Evolutionary conservation across 2,329 filamentous ascomycete genomes (phyloP), one percentile per base, ranked within the genome.

Genomic region (Cercospora sojina): DNA sequence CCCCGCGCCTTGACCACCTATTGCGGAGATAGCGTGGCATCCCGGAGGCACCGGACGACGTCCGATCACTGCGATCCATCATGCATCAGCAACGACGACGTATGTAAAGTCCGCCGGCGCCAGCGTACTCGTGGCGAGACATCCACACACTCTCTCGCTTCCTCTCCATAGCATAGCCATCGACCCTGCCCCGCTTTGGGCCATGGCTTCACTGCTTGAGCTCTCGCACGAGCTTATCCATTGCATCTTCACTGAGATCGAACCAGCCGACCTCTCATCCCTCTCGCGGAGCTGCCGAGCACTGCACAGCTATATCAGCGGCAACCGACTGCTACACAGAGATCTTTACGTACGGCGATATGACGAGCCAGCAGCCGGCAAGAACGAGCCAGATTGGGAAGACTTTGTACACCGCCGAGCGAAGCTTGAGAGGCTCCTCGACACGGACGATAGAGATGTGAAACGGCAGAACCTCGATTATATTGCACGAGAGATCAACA

Each of bases 201-300:
- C 62, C 16, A 81, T 80, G 73, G 74, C 78, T 9, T 77, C 73
- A 13, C 72, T 80, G n/a, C 73, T 80, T 31, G 74, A 76, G 67
- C 83, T 90, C 23, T 87, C 88, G 8, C 81, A 84, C 6, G 89
- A 91, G 80, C 82, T 91, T 49, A 75, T 91, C 27, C 86, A 89
- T 72, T 80, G 84, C 72, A 86, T 91, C 69, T 80, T 91, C 68
- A 77, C 76, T 65, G 82, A 83, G 70, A 81, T 90, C 41, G 78
- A 84, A 29, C 86, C 87, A 1, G 75, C 77, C 47, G 88, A 91
- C 68, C 78, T 91, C 8, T 80, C 82, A 1, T 74, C 78, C 7
- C 74, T 90, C 53, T 81, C 83, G 41, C 77, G 76, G 66, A 83
- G 84, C 56, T 90, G 86, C 74, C 81, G 78, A 18, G 75, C 73